phyloP scores from a whole-genome alignment of 1,284 basidiomycete species.

The Trichosporon ovoides region DNA sequence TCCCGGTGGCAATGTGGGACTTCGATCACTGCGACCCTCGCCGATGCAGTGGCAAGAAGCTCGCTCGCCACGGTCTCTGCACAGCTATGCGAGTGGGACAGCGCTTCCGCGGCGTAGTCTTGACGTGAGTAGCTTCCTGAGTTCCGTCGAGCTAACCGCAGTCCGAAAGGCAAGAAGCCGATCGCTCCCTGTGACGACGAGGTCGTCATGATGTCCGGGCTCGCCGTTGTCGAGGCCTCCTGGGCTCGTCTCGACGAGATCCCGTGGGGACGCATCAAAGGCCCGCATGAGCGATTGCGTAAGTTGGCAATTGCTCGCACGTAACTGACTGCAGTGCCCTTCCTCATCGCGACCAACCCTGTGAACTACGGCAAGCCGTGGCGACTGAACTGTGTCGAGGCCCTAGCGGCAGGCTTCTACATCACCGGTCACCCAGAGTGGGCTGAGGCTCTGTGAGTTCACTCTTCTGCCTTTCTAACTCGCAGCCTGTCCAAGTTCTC shows the following conservation, averaged over 20 bases:
- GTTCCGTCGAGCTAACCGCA: slow-evolving; percentile 47
- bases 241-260: slow-evolving; percentile 94
- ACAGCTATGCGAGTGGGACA: slow-evolving; percentile 77
- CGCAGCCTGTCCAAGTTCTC: slow-evolving; percentile 65
- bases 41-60: slow-evolving; percentile 90
- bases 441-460: slow-evolving; percentile 60
- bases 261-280: slow-evolving; percentile 87
- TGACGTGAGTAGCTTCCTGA: slow-evolving; percentile 62
- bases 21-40: slow-evolving; percentile 96
- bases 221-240: slow-evolving; percentile 95
- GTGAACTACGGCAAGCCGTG: slow-evolving; percentile 94
- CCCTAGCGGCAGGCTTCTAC: slow-evolving; percentile 85
- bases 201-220: slow-evolving; percentile 67
- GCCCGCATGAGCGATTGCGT: slow-evolving; percentile 86
- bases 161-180: slow-evolving; percentile 76
- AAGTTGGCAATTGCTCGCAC: slow-evolving; percentile 44
- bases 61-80: slow-evolving; percentile 78
- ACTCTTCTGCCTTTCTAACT: neutral
- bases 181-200: slow-evolving; percentile 79
- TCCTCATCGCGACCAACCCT: slow-evolving; percentile 85
- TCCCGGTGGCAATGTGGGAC: slow-evolving; percentile 90
- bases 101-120: slow-evolving; percentile 82
- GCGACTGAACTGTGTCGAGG: slow-evolving; percentile 86
- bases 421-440: slow-evolving; percentile 77
- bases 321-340: slow-evolving; percentile 64